These are phyloP conservation scores for Curvularia verruculosa DNA, from an alignment of 2,329 filamentous ascomycete genomes.

Conservation along the genomic window DNA sequence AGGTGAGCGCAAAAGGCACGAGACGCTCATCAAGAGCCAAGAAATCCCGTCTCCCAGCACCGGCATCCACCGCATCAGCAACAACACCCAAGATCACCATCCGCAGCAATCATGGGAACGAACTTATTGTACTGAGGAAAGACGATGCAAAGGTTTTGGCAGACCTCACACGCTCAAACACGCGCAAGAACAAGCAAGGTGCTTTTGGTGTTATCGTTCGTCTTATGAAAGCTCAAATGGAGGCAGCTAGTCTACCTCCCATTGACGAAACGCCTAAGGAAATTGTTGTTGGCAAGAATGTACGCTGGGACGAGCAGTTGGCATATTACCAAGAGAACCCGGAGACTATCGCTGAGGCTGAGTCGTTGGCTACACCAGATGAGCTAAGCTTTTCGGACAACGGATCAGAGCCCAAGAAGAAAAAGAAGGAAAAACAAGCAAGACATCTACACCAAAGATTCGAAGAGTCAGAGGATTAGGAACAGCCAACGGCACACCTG, in stretches of 20 bases:
- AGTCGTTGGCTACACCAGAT: conserved; percentile 41
- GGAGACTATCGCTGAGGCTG: conserved; percentile 39
- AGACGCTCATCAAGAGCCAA: conserved; percentile 45
- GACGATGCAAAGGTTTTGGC: conserved; percentile 58
- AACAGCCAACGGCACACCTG: conserved; percentile 47
- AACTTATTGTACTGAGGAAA: conserved; percentile 55
- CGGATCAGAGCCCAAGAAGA: conserved; percentile 30
- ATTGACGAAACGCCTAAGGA: conserved; percentile 22
- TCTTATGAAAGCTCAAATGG: conserved; percentile 51
- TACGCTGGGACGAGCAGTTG: conserved; percentile 56
- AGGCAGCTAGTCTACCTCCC: conserved; percentile 28
- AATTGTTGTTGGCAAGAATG: conserved; percentile 38
- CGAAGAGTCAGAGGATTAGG: conserved; percentile 43
- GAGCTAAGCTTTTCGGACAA: conserved; percentile 36
- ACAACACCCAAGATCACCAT: conserved; percentile 53
- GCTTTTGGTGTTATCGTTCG: conserved; percentile 52
- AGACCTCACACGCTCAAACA: conserved; percentile 55
- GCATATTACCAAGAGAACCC: conserved; percentile 53
- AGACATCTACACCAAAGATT: conserved; percentile 41
- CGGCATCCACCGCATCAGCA: conserved; percentile 23
- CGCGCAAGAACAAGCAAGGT: conserved; percentile 58
- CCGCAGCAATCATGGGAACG: conserved; percentile 50
- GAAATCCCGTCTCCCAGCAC: conserved; percentile 45
- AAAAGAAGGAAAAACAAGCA: conserved; percentile 28
- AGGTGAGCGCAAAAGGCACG: conserved; percentile 26